These are phyloP conservation scores for Stramenopiles sp. DNA, from an alignment of 352 stramenopile genomes.

Conservation along the genomic window DNA sequence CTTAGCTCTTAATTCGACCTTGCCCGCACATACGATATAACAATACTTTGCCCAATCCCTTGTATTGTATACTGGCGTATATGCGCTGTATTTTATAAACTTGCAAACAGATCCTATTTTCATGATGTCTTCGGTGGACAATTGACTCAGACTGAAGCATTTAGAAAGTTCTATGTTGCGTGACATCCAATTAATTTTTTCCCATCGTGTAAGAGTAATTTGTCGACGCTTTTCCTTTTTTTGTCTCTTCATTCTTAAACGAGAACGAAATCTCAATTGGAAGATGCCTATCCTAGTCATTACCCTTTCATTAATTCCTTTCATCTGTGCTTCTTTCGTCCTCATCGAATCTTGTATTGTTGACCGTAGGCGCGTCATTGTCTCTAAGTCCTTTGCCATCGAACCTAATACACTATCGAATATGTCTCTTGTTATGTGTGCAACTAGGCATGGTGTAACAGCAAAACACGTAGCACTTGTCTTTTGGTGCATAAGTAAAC, in stretches of 20 bases:
- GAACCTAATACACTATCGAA: not conserved
- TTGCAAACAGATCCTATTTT: not conserved
- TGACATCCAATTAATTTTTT: not conserved
- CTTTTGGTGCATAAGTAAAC: conserved; percentile 1
- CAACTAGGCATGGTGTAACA: not conserved
- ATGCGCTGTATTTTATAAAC: not conserved
- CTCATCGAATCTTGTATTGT: not conserved
- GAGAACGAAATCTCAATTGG: not conserved
- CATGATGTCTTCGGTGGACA: not conserved
- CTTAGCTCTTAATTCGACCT: not conserved
- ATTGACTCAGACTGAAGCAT: not conserved
- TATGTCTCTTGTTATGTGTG: not conserved
- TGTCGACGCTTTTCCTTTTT: not conserved
- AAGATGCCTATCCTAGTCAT: not conserved
- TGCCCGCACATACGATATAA: not conserved
- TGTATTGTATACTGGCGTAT: not conserved
- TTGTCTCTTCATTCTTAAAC: not conserved
- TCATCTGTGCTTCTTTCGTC: not conserved
- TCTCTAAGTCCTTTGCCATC: not conserved
- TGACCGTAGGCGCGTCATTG: not conserved
- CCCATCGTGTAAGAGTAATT: not conserved
- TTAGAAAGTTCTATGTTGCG: not conserved
- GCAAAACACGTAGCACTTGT: not conserved
- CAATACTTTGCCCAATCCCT: not conserved
- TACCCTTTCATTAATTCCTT: not conserved